Evolutionary conservation across 768 basidiomycete genomes (phyloP), one percentile per base, ranked within the genome.

Genomic region (Termitomyces sp.): DNA sequence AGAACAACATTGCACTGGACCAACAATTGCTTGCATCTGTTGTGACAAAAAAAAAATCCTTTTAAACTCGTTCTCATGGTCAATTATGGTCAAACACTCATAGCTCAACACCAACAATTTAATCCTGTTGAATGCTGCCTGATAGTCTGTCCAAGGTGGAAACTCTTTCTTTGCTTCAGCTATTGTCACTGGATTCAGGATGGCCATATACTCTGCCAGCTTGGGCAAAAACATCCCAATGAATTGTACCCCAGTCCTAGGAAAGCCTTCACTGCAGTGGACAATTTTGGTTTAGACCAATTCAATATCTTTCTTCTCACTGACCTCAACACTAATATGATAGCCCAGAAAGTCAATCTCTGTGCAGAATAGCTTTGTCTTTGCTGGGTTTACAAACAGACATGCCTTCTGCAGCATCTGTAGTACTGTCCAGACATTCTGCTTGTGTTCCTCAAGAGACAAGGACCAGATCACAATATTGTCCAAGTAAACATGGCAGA

Each of bases 31-130:
- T 62, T 0, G 71, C 70, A 52, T 72, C 67, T 5, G 57, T 63
- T 11, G 67, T 68, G 0, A 73, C 60, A 41, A 66, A 72, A 32
- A 73, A 41, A 66, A 72, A 32, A 73, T 67, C 13, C 42, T 47
- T 67, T 67, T 10, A 1, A 35, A 25, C 5, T 18, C 1, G 22
- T 49, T 35, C 2, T 6, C 1, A 25, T 49, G 47, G 22, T 49
- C 22, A 16, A 49, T 49, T 2, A 7, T 5, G 2, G 16, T 36
- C 16, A 36, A 6, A 5, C 35, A 36, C 35, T 36, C 35, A 5
- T 1, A 7, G 3, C 35, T 36, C 1, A n/a, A 15, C 2, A 36
- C 16, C 5, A 36, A n/a, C 1, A 2, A 18, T 7, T 38, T 38
- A 7, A 38, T 38, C 6, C 38, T 3, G 0, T 38, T n/a, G 18